Conservation (phyloP, 305 asterid genomes). For the Fraxinus floribunda region DNA sequence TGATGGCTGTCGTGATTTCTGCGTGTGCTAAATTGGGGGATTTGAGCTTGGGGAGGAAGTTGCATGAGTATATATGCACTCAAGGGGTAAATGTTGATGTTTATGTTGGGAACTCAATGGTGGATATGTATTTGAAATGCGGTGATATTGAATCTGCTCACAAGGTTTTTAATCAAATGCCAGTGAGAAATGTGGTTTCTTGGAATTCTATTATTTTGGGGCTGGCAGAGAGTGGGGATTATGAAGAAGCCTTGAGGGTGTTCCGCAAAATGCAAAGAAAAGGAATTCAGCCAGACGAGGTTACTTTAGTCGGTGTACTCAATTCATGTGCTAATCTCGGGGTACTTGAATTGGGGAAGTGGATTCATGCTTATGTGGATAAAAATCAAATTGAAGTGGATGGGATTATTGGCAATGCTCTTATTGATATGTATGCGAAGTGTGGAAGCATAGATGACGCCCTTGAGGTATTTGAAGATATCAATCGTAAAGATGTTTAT, state of each 20-base stretch:
- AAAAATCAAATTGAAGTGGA: slow-evolving; percentile 22
- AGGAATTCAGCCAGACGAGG: slow-evolving; percentile 31
- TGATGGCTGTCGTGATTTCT: slow-evolving; percentile 43
- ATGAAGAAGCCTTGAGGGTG: slow-evolving; percentile 30
- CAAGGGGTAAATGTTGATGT: slow-evolving; percentile 34
- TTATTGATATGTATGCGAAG: slow-evolving; percentile 46
- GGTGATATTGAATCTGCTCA: slow-evolving; percentile 30
- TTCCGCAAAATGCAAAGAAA: slow-evolving; percentile 35
- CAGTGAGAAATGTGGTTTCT: slow-evolving; percentile 36
- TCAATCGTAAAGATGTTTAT: slow-evolving; percentile 33
- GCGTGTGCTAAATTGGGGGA: slow-evolving; percentile 41
- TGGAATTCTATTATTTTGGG: slow-evolving; percentile 45
- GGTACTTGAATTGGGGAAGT: slow-evolving; percentile 36
- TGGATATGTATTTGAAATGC: slow-evolving; percentile 49
- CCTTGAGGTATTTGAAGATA: slow-evolving; percentile 25
- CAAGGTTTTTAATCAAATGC: slow-evolving; percentile 35
- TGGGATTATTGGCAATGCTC: slow-evolving; percentile 38
- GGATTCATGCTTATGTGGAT: slow-evolving; percentile 39
- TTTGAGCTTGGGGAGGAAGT: slow-evolving; percentile 38
- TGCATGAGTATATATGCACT: slow-evolving; percentile 32
- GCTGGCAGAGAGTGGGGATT: slow-evolving; percentile 34
- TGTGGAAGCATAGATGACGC: slow-evolving; percentile 36
- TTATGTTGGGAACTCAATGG: slow-evolving; percentile 42
- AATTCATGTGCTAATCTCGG: slow-evolving; percentile 44
- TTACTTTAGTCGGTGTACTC: slow-evolving; percentile 43